These are phyloP conservation scores for Candida pini DNA, from an alignment of 805 yeast species.

Conservation along the genomic window DNA sequence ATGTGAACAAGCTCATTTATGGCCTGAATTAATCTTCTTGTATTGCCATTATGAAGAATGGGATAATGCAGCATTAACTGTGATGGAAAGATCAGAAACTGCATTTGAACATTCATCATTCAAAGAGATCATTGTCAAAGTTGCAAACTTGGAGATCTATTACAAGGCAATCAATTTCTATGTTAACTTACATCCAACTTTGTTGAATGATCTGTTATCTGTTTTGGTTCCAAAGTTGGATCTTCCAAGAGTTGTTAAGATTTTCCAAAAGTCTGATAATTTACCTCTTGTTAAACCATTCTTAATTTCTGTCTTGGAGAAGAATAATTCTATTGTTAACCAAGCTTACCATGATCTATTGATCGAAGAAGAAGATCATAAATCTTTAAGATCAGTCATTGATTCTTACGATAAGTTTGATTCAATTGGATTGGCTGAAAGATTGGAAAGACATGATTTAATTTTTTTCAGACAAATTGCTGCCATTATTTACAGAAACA, in stretches of 20 bases:
- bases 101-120: slow-evolving; percentile 92
- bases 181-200: slow-evolving; percentile 84
- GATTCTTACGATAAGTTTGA: slow-evolving; percentile 90
- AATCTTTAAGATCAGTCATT: slow-evolving; percentile 79
- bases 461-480: slow-evolving; percentile 95
- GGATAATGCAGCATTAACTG: slow-evolving; percentile 96
- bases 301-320: slow-evolving; percentile 82
- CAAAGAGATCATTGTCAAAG: slow-evolving; percentile 92
- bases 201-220: slow-evolving; percentile 78
- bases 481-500: slow-evolving; percentile 87
- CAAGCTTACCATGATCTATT: slow-evolving; percentile 92
- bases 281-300: slow-evolving; percentile 95
- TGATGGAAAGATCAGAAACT: slow-evolving; percentile 91
- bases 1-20: slow-evolving; percentile 86
- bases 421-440: slow-evolving; percentile 83
- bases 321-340: slow-evolving; percentile 87
- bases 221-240: slow-evolving; percentile 87
- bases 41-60: slow-evolving; percentile 98
- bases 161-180: slow-evolving; percentile 96
- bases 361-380: slow-evolving; percentile 95
- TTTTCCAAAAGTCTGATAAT: slow-evolving; percentile 93
- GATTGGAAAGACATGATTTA: slow-evolving; percentile 86
- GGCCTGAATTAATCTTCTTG: slow-evolving; percentile 94
- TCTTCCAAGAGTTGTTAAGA: slow-evolving; percentile 88
- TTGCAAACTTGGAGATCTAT: slow-evolving; percentile 91